Conservation (phyloP, 129 eudicot species). For the Flaveria robusta region DNA sequence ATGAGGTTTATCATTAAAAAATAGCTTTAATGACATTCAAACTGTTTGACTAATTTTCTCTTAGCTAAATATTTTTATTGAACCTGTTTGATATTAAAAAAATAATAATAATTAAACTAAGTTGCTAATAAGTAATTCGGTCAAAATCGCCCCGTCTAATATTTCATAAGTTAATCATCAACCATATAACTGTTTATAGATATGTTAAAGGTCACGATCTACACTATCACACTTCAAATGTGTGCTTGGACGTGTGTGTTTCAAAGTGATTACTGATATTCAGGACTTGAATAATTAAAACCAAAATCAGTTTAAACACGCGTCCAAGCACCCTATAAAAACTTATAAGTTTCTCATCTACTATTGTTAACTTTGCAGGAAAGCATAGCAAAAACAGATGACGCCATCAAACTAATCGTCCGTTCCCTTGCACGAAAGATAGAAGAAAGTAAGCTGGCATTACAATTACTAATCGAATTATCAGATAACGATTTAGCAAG, state of each 20-base stretch:
- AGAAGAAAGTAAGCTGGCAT: conserved; percentile 54
- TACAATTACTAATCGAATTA: conserved; percentile 46
- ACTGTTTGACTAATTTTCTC: too few relatives aligned
- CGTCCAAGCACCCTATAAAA: neutral
- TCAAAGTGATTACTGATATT: neutral
- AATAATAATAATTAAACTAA: neutral
- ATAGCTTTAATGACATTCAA: neutral
- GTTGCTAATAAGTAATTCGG: neutral
- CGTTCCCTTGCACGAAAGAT: conserved; percentile 53
- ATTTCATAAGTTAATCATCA: neutral
- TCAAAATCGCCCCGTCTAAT: neutral
- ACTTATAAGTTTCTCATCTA: neutral
- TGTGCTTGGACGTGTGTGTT: neutral
- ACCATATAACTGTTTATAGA: neutral
- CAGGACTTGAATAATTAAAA: neutral
- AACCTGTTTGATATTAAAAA: neutral
- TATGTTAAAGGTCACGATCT: neutral
- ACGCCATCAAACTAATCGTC: conserved; percentile 44
- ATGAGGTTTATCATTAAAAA: neutral
- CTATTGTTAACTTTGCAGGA: conserved; percentile 34
- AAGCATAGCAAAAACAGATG: conserved; percentile 36
- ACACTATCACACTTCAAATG: neutral
- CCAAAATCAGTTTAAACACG: too few relatives aligned
- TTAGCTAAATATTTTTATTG: neutral
- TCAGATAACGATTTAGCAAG: conserved; percentile 42